Evolutionary conservation across 1,284 basidiomycete species (phyloP).

Genomic region (Salmacisia buchloeana): DNA sequence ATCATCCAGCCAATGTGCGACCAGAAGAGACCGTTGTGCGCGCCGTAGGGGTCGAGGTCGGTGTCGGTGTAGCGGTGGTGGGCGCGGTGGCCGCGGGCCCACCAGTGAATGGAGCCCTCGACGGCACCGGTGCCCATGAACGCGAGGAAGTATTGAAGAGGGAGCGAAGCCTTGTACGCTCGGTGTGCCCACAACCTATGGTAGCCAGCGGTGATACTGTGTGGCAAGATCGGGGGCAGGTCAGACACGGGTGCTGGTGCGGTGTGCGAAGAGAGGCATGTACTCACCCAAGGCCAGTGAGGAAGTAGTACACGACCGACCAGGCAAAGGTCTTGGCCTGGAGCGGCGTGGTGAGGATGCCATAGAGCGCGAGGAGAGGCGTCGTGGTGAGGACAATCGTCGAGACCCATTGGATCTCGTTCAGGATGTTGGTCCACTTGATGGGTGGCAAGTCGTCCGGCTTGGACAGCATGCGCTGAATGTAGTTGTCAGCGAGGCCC

Average conservation of each 20-base stretch:
- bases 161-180: conserved; percentile 37
- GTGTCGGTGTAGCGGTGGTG: conserved; percentile 51
- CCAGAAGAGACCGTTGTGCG: conserved; percentile 47
- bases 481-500: conserved; percentile 7
- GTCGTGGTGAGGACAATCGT: conserved; percentile 40
- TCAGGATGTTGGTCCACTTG: conserved; percentile 39
- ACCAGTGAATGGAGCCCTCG: conserved; percentile 49
- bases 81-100: conserved; percentile 49
- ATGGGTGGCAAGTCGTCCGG: conserved; percentile 32
- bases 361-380: conserved; percentile 40
- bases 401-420: conserved; percentile 49
- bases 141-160: conserved; percentile 43
- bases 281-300: conserved; percentile 39
- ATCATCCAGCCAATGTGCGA: conserved; percentile 51
- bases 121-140: conserved; percentile 48
- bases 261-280: not conserved
- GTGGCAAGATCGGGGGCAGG: not conserved
- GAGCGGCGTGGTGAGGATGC: conserved; percentile 36
- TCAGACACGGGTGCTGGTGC: not conserved
- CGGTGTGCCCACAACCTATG: conserved; percentile 49
- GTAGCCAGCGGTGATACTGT: conserved; percentile 42
- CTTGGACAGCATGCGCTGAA: conserved; percentile 2
- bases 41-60: conserved; percentile 49
- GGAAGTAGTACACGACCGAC: conserved; percentile 43
- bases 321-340: conserved; percentile 31